A percentile compares a stretch with the other conserved stretches of the same genome.
Evolutionary conservation across 148 eudicot species (phyloP).

Genomic region (Diospyros lotus): DNA sequence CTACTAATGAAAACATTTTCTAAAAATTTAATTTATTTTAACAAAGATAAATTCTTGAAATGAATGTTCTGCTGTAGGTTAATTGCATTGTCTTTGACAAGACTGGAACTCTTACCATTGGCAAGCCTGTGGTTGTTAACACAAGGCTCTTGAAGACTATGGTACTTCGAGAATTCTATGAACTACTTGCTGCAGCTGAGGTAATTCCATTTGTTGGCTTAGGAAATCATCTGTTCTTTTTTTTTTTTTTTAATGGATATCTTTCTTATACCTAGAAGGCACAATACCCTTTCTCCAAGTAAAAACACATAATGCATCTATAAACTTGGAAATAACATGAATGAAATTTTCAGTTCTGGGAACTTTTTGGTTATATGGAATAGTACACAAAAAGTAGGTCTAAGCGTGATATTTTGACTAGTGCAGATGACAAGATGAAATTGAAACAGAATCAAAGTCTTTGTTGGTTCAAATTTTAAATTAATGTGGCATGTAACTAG

Average conservation of each 20-base stretch:
- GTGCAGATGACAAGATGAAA: not conserved
- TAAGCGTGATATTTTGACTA: not conserved
- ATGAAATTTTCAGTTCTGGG: not conserved
- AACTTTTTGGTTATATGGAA: not conserved
- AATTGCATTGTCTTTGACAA: constrained; percentile 95
- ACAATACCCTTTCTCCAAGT: not conserved
- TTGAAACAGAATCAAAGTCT: not conserved
- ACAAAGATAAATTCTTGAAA: not conserved
- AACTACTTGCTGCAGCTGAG: constrained; percentile 87
- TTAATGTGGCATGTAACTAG: not conserved
- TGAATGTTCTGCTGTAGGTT: constrained; percentile 41
- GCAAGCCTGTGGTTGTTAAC: constrained; percentile 80
- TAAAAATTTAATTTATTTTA: not conserved
- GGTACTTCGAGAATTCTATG: constrained; percentile 69
- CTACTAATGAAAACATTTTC: not conserved
- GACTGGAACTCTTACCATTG: constrained; percentile 92
- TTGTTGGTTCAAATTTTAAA: not conserved
- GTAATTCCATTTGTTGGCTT: constrained; percentile 22
- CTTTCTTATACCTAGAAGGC: too few species aligned
- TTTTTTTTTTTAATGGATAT: too few species aligned
- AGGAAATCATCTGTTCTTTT: too few species aligned
- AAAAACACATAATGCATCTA: not conserved
- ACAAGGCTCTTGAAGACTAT: constrained; percentile 60
- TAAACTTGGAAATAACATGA: not conserved
- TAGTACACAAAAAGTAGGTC: not conserved